Percentiles rank a stretch among this genome's conserved stretches.
Evolutionary conservation across 2,329 filamentous ascomycete genomes (phyloP).

Genomic region (Pseudogymnoascus sp.): DNA sequence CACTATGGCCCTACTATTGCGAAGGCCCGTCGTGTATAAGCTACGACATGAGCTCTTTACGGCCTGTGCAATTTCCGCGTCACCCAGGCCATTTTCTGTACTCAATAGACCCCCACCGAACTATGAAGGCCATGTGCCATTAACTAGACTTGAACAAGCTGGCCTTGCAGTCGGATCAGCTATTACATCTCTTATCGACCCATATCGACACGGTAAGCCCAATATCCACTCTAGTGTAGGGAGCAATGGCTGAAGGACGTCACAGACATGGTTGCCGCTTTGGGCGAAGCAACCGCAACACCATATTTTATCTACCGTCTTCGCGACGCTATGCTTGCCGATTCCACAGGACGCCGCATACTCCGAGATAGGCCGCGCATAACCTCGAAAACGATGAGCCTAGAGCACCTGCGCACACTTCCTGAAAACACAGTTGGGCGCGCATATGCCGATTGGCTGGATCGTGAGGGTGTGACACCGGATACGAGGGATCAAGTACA

Average conservation of each 20-base stretch:
- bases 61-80: constrained; percentile 19
- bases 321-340: constrained; percentile 79
- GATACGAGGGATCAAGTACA: constrained; percentile 76
- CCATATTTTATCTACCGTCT: constrained; percentile 93
- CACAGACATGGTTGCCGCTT: constrained; percentile 79
- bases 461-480: constrained; percentile 84
- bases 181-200: constrained; percentile 59
- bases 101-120: constrained; percentile 77
- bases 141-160: constrained; percentile 68
- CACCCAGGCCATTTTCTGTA: constrained; percentile 58
- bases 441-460: constrained; percentile 84
- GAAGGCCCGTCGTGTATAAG: constrained; percentile 13
- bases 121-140: constrained; percentile 86
- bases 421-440: constrained; percentile 68
- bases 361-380: constrained; percentile 84
- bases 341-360: constrained; percentile 79
- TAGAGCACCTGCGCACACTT: constrained; percentile 60
- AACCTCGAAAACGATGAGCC: constrained; percentile 59
- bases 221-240: neutral
- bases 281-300: constrained; percentile 90
- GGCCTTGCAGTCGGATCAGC: constrained; percentile 60
- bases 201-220: constrained; percentile 51
- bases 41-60: constrained; percentile 21
- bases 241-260: constrained; percentile 8
- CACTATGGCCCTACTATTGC: constrained; percentile 21